phyloP scores from a whole-genome alignment of 495 filamentous ascomycete genomes.

The Glutinoglossum americanum region DNA sequence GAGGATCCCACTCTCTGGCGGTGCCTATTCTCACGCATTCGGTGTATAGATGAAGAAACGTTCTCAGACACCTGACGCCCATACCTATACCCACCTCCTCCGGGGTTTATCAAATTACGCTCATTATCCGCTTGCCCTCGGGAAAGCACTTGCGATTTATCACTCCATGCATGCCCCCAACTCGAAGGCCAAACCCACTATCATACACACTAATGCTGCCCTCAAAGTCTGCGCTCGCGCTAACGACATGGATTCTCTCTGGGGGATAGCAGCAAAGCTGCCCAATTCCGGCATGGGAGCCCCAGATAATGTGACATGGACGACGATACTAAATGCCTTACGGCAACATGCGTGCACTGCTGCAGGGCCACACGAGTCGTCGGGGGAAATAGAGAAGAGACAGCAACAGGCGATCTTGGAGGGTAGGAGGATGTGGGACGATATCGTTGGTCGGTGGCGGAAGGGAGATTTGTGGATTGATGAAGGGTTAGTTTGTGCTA shows the following conservation, averaged over 20 bases:
- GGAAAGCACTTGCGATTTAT: constrained; percentile 47
- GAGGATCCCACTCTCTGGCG: background rate
- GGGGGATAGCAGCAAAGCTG: constrained; percentile 42
- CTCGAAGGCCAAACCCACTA: constrained; percentile 36
- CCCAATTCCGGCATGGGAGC: constrained; percentile 35
- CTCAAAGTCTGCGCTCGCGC: constrained; percentile 55
- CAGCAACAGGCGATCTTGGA: constrained; percentile 24
- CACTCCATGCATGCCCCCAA: constrained; percentile 39
- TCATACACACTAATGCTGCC: constrained; percentile 70
- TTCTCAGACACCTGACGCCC: constrained; percentile 43
- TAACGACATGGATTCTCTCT: constrained; percentile 50
- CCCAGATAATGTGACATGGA: constrained; percentile 52
- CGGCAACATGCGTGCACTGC: constrained; percentile 15
- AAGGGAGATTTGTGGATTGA: constrained; percentile 46
- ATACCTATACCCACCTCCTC: constrained; percentile 69
- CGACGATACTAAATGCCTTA: constrained; percentile 58
- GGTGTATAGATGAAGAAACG: constrained; percentile 76
- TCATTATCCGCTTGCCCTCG: constrained; percentile 28
- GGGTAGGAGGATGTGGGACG: constrained; percentile 56
- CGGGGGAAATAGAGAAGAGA: constrained; percentile 9
- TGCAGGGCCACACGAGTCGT: constrained; percentile 7
- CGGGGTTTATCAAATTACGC: constrained; percentile 40
- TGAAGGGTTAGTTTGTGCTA: constrained; percentile 47
- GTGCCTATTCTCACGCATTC: background rate
- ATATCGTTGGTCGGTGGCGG: constrained; percentile 50